These are phyloP conservation scores for Colletotrichum cuscutae DNA, from an alignment of 2,329 filamentous ascomycete genomes.

Conservation along the genomic window DNA sequence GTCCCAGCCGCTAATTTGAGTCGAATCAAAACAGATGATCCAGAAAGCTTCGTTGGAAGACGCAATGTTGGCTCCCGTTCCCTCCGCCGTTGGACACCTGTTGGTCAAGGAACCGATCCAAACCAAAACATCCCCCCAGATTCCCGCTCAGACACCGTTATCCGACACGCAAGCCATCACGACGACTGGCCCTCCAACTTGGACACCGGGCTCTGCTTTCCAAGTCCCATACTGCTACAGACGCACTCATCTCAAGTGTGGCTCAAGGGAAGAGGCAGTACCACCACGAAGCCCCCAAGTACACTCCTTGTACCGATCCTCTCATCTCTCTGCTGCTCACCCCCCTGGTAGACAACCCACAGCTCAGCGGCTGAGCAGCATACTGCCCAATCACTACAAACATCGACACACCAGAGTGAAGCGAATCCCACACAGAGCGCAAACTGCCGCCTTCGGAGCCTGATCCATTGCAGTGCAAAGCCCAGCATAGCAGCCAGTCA, in stretches of 20 bases:
- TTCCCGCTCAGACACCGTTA: not conserved
- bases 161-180: conserved; percentile 22
- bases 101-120: conserved; percentile 4
- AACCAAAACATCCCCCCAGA: not conserved
- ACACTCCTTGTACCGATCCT: conserved; percentile 14
- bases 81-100: conserved; percentile 1
- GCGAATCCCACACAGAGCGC: conserved; percentile 17
- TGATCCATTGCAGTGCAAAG: conserved; percentile 7
- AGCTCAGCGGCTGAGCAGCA: conserved; percentile 26
- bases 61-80: conserved; percentile 12
- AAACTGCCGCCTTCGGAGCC: conserved; percentile 14
- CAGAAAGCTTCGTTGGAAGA: conserved; percentile 24
- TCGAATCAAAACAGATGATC: conserved; percentile 22
- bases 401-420: conserved; percentile 14
- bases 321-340: not conserved
- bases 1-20: conserved; percentile 23
- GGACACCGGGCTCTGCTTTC: not conserved
- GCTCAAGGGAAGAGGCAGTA: conserved; percentile 23
- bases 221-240: not conserved
- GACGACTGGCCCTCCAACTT: conserved; percentile 4
- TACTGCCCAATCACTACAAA: conserved; percentile 25
- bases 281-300: not conserved
- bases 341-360: conserved; percentile 1
- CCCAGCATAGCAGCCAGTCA: not conserved
- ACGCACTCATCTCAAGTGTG: not conserved